These are phyloP conservation scores for Radiomyces spectabilis DNA, from an alignment of 192 early-diverging fungal genomes.

Conservation along the genomic window DNA sequence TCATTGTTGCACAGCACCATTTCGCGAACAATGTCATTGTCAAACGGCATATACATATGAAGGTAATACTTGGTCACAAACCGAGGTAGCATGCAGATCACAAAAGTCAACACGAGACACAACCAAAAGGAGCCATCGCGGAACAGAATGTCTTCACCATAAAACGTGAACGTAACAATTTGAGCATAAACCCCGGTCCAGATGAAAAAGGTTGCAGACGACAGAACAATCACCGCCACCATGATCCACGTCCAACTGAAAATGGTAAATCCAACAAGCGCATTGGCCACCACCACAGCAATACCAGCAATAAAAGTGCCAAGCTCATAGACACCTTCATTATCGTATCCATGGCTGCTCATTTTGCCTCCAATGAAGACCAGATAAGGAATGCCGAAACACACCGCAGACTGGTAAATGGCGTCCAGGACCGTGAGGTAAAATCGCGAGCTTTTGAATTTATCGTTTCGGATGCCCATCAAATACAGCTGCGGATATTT, in stretches of 20 bases:
- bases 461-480: constrained; percentile 48
- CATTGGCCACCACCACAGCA: constrained; percentile 69
- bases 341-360: constrained; percentile 23
- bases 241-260: constrained; percentile 72
- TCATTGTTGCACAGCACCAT: constrained; percentile 37
- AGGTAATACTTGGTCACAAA: constrained; percentile 57
- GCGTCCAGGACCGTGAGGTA: constrained; percentile 53
- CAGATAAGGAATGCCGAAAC: constrained; percentile 53
- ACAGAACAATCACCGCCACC: constrained; percentile 37
- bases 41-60: constrained; percentile 67
- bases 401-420: constrained; percentile 56
- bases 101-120: constrained; percentile 44
- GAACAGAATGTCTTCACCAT: constrained; percentile 47
- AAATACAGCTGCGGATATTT: constrained; percentile 68
- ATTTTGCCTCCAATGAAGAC: constrained; percentile 38
- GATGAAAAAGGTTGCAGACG: constrained; percentile 46
- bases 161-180: constrained; percentile 21
- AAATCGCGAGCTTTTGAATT: constrained; percentile 58
- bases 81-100: constrained; percentile 70
- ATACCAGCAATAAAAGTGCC: constrained; percentile 69
- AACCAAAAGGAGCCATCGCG: constrained; percentile 64
- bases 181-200: constrained; percentile 54
- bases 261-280: constrained; percentile 73
- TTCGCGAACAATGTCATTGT: constrained; percentile 81
- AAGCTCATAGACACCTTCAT: constrained; percentile 57